Conservation (phyloP, 2,329 filamentous ascomycete genomes). For the Penicillium sp. region DNA sequence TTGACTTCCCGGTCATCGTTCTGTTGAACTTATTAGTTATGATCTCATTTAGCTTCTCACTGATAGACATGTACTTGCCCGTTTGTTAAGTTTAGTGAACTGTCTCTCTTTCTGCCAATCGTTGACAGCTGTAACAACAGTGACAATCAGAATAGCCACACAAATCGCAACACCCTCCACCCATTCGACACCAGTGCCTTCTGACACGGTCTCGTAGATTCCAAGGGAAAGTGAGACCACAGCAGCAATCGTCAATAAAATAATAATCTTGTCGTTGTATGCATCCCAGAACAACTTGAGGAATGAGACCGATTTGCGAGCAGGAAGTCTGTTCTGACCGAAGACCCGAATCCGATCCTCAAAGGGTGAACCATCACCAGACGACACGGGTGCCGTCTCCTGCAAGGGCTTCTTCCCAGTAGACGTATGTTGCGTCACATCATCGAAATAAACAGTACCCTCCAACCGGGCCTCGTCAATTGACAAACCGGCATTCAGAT, state of each 20-base stretch:
- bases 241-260: slow-evolving; percentile 65
- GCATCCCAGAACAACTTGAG: slow-evolving; percentile 63
- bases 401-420: slow-evolving; percentile 11
- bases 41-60: neutral
- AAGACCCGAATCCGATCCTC: slow-evolving; percentile 59
- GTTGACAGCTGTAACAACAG: slow-evolving; percentile 60
- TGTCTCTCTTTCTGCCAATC: slow-evolving; percentile 67
- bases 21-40: slow-evolving; percentile 36
- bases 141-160: slow-evolving; percentile 62
- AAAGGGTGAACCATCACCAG: slow-evolving; percentile 36
- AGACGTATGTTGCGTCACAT: slow-evolving; percentile 47
- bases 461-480: slow-evolving; percentile 66
- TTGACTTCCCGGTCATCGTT: slow-evolving; percentile 64
- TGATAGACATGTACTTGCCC: slow-evolving; percentile 27
- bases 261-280: slow-evolving; percentile 70
- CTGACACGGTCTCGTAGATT: slow-evolving; percentile 62
- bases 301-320: slow-evolving; percentile 60
- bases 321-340: slow-evolving; percentile 59
- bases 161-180: slow-evolving; percentile 65
- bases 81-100: slow-evolving; percentile 59
- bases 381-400: slow-evolving; percentile 5
- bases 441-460: slow-evolving; percentile 66
- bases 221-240: slow-evolving; percentile 66
- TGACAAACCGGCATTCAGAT: slow-evolving; percentile 70
- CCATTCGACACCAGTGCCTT: slow-evolving; percentile 55